Base-by-base conservation (phyloP, 202 grass and related monocot genomes). In the Carex sylvatica region DNA sequence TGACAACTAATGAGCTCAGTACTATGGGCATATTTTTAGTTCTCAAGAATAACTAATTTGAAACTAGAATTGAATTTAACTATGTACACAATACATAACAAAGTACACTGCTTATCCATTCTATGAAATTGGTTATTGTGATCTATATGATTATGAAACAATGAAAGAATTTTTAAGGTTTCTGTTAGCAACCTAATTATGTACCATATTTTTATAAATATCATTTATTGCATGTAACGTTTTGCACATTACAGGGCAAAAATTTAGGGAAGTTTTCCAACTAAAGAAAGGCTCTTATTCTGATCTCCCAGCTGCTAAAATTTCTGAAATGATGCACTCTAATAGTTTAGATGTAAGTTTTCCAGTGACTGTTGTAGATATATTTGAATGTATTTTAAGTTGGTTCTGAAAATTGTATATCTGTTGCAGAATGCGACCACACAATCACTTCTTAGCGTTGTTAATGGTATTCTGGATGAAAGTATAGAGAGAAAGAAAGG, bases 291-390 rank as follows among this genome's bases (percentile, higher is more conserved):
- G 94, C 69, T 90, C 90, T 83, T 97, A 89, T 80, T 88, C 88
- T 74, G 85, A 94, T 70, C 88, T 94, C 87, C 88, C 92, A 18
- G 88, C 92, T 52, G 88, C 83, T 74, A 97, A 91, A 78, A 97
- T 97, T 94, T 92, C 88, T 83, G 94, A 97, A 85, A 94, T 97
- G 91, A 93, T 94, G 91, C 88, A 90, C 80, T 94, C 88, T 38
- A 92, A 87, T 67, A 94, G 88, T 87, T 92, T 97, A 87, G 94
- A 97, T 68, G 94, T 97, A 94, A 97, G 85, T 84, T 88, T 85
- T 89, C 60, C 35, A 82, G 74, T 64, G 23, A 71, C 64, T 52
- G 22, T 58, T 70, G 74, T 40, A 22, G 26, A 84, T 82, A 83
- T 28, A 44, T 64, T 59, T 62, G 72, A 6, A 5, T 49, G 24